phyloP scores from a whole-genome alignment of 805 yeast genomes.

The Spathaspora girioi region DNA sequence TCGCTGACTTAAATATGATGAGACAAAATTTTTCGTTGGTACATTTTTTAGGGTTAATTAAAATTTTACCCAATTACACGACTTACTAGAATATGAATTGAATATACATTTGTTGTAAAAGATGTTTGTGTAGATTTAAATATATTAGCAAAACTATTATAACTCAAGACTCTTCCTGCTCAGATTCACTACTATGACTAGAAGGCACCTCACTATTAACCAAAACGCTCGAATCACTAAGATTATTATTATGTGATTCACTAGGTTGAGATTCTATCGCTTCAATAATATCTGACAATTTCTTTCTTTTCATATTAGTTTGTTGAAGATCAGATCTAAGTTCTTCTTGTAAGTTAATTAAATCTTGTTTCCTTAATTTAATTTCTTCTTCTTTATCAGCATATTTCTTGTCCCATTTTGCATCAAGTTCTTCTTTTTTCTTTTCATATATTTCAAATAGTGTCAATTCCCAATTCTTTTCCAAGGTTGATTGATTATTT shows the following conservation, averaged over 20 bases:
- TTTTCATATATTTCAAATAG: slow-evolving; percentile 22
- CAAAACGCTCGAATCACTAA: not conserved
- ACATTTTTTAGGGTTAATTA: not conserved
- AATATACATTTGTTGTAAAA: no score
- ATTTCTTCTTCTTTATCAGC: slow-evolving; percentile 52
- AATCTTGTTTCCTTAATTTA: slow-evolving; percentile 57
- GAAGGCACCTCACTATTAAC: not conserved
- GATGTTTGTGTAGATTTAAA: no score
- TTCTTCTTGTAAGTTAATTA: slow-evolving; percentile 51
- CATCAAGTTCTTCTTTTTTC: slow-evolving; percentile 41
- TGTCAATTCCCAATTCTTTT: not conserved
- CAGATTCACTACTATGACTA: not conserved
- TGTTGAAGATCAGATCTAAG: slow-evolving; percentile 53
- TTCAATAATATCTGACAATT: slow-evolving; percentile 28
- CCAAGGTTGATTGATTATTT: not conserved
- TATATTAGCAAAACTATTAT: not conserved
- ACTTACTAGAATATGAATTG: no score
- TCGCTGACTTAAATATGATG: not conserved
- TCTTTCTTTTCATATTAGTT: slow-evolving; percentile 31
- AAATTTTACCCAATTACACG: not conserved
- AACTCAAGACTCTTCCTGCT: not conserved
- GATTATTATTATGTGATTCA: not conserved
- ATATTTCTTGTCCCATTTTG: slow-evolving; percentile 23
- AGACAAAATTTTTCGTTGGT: not conserved
- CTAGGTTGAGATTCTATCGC: not conserved